Conservation (phyloP, 805 yeast genomes). For the Saccharomycopsis sp. region DNA sequence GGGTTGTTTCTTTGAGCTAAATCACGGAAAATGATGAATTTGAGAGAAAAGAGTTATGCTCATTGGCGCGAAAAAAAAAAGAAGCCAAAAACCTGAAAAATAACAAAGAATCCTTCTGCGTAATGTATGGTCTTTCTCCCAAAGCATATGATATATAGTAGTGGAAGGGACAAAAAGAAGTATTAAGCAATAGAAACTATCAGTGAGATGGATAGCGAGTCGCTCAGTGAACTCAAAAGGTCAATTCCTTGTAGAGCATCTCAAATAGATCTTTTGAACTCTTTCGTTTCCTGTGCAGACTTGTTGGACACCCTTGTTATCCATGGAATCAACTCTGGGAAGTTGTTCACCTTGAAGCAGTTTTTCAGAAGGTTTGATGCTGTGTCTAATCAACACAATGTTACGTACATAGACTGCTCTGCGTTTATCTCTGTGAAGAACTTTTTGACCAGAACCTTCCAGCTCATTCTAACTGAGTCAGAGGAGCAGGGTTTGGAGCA, state of each 20-base stretch:
- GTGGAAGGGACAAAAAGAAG: no score
- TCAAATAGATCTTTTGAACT: constrained; percentile 14
- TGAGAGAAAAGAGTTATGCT: neutral
- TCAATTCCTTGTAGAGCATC: neutral
- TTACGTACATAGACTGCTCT: constrained; percentile 13
- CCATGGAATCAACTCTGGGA: constrained; percentile 20
- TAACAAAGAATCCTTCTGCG: neutral
- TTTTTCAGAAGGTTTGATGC: constrained; percentile 3
- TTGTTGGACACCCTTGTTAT: constrained; percentile 8
- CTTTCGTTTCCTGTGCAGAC: constrained; percentile 6
- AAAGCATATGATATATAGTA: neutral
- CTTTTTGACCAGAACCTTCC: constrained; percentile 7
- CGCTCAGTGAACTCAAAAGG: neutral
- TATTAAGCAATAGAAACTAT: neutral
- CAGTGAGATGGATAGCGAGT: neutral
- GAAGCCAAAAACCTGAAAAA: neutral
- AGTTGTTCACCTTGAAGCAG: constrained; percentile 5
- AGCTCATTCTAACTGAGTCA: neutral
- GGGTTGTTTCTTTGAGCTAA: no score
- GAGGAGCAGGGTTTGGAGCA: neutral
- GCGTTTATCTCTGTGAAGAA: constrained; percentile 8
- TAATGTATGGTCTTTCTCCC: no score
- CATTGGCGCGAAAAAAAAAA: neutral
- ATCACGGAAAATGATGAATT: neutral
- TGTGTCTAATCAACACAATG: neutral